Evolutionary conservation across 768 basidiomycete genomes (phyloP), one percentile per base, ranked within the genome.

Genomic region (Mycena galopus): DNA sequence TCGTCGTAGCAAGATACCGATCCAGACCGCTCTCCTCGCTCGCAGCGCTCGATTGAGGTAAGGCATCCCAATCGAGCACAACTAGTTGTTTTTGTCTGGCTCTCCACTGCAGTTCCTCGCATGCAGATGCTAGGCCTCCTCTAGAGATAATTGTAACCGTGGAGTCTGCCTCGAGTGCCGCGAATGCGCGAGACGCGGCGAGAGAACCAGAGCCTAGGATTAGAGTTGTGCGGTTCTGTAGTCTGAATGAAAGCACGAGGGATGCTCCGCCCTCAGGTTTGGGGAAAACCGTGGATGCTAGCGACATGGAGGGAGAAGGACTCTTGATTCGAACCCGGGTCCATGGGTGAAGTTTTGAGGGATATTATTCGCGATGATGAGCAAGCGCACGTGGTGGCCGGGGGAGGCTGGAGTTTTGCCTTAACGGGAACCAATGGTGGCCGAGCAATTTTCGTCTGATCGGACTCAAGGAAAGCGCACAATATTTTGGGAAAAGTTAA

Each of bases 161-260:
- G 0, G 93, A 90, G 71, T 92, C 92, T 5, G 96, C 93, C 78
- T 97, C 95, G 39, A 97, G 87, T 2, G 94, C 91, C 21, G 93
- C 85, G 76, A 94, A 94, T 2, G 94, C 92, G 57, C 97, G 90
- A n/a, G 90, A 88, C 0, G 96, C 96, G 0, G 96, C 96, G 3
- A 98, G 88, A 2, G 88, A 77, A n/a, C 91, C 90, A 1, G 92
- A 88, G 3, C 97, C 96, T 50, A 98, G 75, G 53, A 99, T 88
- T 44, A 98, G 83, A 37, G 91, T 86, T 0, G 83, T 85, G 42
- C 86, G 87, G 67, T 82, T 79, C 50, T 84, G 82, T 30, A 93
- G 84, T 60, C 86, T 88, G 82, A 96, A 95, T 0, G 96, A 92
- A 25, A 97, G 87, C 0, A 96, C 75, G 17, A 97, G 88, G 7